phyloP scores from a whole-genome alignment of 2,329 filamentous ascomycete species.

The Aspergillus sp. region DNA sequence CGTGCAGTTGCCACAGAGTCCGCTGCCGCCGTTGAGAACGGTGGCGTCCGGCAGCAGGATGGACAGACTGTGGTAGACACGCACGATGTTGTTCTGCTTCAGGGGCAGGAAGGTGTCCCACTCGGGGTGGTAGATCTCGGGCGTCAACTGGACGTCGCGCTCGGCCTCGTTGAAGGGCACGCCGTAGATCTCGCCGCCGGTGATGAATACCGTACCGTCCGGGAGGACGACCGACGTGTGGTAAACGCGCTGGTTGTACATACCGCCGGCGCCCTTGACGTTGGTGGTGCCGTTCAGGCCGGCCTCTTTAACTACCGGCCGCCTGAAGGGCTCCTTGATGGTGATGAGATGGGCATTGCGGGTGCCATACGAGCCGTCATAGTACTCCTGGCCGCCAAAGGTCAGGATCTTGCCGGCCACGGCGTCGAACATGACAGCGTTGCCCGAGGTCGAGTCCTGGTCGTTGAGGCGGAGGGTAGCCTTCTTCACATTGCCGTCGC shows the following conservation, averaged over 20 bases:
- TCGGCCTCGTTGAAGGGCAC: conserved; percentile 42
- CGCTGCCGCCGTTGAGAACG: conserved; percentile 50
- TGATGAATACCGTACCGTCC: conserved; percentile 44
- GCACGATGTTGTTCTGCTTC: conserved; percentile 14
- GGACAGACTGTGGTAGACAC: conserved; percentile 46
- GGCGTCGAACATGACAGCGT: conserved; percentile 11
- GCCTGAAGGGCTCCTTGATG: background rate
- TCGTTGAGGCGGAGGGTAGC: background rate
- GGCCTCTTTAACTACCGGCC: conserved; percentile 10
- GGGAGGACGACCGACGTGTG: conserved; percentile 47
- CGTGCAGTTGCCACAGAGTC: conserved; percentile 46
- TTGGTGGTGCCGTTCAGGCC: conserved; percentile 36
- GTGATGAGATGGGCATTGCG: background rate
- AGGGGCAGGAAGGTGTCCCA: conserved; percentile 33
- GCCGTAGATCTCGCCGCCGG: conserved; percentile 43
- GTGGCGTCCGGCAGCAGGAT: conserved; percentile 49
- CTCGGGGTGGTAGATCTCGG: conserved; percentile 45
- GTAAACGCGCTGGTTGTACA: conserved; percentile 39
- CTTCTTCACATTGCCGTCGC: background rate
- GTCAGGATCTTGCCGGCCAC: conserved; percentile 3
- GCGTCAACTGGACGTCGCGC: conserved; percentile 31
- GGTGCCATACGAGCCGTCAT: conserved; percentile 1
- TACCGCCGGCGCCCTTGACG: conserved; percentile 43
- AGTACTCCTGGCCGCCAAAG: conserved; percentile 5
- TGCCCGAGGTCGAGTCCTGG: conserved; percentile 7